Percentiles rank a stretch among this genome's conserved stretches.
Conservation (phyloP, 2,329 filamentous ascomycete species). For the Pyrenochaeta sp. region DNA sequence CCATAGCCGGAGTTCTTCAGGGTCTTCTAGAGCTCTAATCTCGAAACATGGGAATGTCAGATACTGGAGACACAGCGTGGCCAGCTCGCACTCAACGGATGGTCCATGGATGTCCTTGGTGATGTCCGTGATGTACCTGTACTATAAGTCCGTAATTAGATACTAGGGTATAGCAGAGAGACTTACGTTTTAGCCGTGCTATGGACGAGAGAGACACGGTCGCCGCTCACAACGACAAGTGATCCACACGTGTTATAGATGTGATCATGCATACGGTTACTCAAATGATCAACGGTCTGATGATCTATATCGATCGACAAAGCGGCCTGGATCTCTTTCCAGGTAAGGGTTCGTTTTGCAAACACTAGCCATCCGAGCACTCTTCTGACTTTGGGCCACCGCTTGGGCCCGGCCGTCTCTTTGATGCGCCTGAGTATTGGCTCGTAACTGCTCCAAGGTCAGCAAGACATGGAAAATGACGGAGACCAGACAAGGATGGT, state of each 20-base stretch:
- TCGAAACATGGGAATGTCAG: constrained; percentile 33
- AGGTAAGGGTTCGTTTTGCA: constrained; percentile 33
- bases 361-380: constrained; percentile 38
- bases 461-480: too few species aligned
- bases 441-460: too few species aligned
- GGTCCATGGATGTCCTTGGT: constrained; percentile 26
- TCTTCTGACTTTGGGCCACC: constrained; percentile 25
- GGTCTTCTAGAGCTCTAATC: constrained; percentile 8
- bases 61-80: constrained; percentile 34
- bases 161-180: neutral
- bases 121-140: constrained; percentile 28
- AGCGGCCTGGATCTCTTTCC: constrained; percentile 37
- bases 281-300: constrained; percentile 28
- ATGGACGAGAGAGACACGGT: constrained; percentile 7
- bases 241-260: constrained; percentile 37
- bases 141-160: neutral
- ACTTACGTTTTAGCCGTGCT: constrained; percentile 9
- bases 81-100: constrained; percentile 33
- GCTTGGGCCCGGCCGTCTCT: constrained; percentile 1
- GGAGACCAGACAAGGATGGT: too few species aligned
- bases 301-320: constrained; percentile 30
- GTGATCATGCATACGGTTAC: constrained; percentile 23
- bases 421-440: constrained; percentile 33
- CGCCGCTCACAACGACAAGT: constrained; percentile 15
- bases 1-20: constrained; percentile 9